Evolutionary conservation across 768 basidiomycete species (phyloP).

Genomic region (Piloderma croceum): DNA sequence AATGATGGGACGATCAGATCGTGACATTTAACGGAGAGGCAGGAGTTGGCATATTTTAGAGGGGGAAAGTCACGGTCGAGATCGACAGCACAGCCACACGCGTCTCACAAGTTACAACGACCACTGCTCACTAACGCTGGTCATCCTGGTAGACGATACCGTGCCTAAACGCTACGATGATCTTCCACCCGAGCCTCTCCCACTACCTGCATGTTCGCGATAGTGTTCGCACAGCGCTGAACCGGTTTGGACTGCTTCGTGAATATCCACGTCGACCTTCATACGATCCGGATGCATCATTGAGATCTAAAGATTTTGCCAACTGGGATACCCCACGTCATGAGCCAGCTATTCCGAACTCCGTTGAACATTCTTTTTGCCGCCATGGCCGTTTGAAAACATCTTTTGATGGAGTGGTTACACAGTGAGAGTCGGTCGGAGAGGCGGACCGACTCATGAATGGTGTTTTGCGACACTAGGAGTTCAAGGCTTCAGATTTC

Average conservation of each 20-base stretch:
- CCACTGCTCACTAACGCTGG: too few species aligned
- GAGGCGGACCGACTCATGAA: conserved; percentile 11
- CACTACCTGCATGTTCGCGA: conserved; percentile 12
- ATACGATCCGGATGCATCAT: conserved; percentile 6
- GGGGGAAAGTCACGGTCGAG: too few species aligned
- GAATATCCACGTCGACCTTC: conserved; percentile 12
- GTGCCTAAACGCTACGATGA: conserved; percentile 11
- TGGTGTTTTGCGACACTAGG: conserved; percentile 9
- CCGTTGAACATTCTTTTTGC: too few species aligned
- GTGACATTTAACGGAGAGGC: too few species aligned
- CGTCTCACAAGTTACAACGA: too few species aligned
- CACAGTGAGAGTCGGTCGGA: conserved; percentile 1
- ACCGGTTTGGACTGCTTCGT: conserved; percentile 12
- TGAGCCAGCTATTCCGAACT: too few species aligned
- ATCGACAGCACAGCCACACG: too few species aligned
- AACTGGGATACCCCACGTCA: too few species aligned
- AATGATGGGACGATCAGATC: conserved; percentile 34
- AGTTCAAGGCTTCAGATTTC: conserved; percentile 10
- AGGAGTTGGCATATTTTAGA: too few species aligned
- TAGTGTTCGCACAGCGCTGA: conserved; percentile 9
- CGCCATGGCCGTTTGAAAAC: conserved; percentile 8
- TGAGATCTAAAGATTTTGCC: conserved; percentile 5
- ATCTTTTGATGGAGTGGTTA: conserved; percentile 14
- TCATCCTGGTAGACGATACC: not conserved
- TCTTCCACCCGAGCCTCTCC: conserved; percentile 11